A percentile compares a stretch with the other conserved stretches of the same genome.
Conservation (phyloP, 1,139 yeast genomes). For the Torulaspora globosa region DNA sequence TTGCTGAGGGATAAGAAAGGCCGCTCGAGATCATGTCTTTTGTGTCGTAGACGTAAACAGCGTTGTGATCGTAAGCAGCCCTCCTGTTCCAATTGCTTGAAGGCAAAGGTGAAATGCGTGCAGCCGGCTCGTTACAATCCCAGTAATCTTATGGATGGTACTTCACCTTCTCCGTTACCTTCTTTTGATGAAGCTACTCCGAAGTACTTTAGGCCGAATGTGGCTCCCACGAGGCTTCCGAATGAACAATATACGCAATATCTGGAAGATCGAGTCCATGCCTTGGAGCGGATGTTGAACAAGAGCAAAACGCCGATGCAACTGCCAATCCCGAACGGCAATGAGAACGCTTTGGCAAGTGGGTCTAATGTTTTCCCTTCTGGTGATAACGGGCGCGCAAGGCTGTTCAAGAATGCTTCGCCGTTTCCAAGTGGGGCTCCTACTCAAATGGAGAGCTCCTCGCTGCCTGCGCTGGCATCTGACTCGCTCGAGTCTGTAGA, state of each 20-base stretch:
- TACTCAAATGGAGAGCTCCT: not conserved
- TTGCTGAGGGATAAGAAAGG: slow-evolving; percentile 43
- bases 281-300: slow-evolving; percentile 43
- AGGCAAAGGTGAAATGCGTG: slow-evolving; percentile 53
- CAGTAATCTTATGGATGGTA: not conserved
- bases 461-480: slow-evolving; percentile 28
- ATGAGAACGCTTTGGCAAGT: not conserved
- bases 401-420: not conserved
- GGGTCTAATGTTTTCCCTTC: not conserved
- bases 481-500: slow-evolving; percentile 40
- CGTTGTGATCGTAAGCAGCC: slow-evolving; percentile 60
- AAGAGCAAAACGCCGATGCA: slow-evolving; percentile 1
- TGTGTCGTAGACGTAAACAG: slow-evolving; percentile 52
- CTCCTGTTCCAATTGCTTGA: slow-evolving; percentile 56
- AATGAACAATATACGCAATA: slow-evolving; percentile 50
- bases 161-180: slow-evolving; percentile 7
- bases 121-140: slow-evolving; percentile 53
- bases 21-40: slow-evolving; percentile 48
- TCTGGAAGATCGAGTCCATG: slow-evolving; percentile 49
- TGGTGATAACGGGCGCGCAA: not conserved
- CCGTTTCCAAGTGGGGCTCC: not conserved
- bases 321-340: slow-evolving; percentile 11
- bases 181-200: slow-evolving; percentile 5
- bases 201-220: slow-evolving; percentile 1
- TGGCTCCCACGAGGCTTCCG: not conserved